Base-by-base conservation (phyloP, 495 filamentous ascomycete genomes). In the Letharia lupina region DNA sequence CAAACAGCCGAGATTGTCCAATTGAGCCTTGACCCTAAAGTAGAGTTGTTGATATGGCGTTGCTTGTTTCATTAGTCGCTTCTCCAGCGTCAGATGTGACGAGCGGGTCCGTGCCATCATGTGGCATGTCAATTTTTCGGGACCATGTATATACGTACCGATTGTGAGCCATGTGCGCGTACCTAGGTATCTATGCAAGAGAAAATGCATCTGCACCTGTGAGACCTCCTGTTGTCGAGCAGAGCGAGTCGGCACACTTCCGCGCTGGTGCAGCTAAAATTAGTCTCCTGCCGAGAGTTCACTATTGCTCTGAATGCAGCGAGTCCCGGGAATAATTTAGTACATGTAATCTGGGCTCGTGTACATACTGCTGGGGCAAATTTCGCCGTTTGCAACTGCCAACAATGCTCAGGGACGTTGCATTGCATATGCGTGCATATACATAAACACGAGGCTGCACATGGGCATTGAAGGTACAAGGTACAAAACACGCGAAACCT, bases 61-160 rank as follows among this genome's bases (percentile, higher is more conserved):
- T 57, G 54, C 54, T 0, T 57, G 54, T 57, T 57, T 57, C 54
- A 57, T 57, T 57, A 57, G 54, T 57, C 54, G 54, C 31, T 57
- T 37, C 6, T 37, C 39, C 54, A 37, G 54, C 54, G 54, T 37
- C 54, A 37, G 54, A 37, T 57, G 54, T 23, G 54, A 57, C 54
- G 54, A 57, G 31, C 54, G 33, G 54, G 31, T 35, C 33, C 33
- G 23, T 56, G 52, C 52, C 52, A 33, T 54, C 52, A 57, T 37
- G 33, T 57, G 54, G 54, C 16, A 7, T 56, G 12, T 6, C 35
- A 18, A 28, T 15, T 35, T 33, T 33, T 56, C 31, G 31, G 52
- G 52, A 57, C 7, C 15, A 35, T 16, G 6, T 37, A 37, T 16
- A 56, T 33, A 37, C 31, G 33, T 57, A 57, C 16, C 31, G 12